Evolutionary conservation across 2,329 filamentous ascomycete genomes (phyloP).

Genomic region (Sporothrix inflata): DNA sequence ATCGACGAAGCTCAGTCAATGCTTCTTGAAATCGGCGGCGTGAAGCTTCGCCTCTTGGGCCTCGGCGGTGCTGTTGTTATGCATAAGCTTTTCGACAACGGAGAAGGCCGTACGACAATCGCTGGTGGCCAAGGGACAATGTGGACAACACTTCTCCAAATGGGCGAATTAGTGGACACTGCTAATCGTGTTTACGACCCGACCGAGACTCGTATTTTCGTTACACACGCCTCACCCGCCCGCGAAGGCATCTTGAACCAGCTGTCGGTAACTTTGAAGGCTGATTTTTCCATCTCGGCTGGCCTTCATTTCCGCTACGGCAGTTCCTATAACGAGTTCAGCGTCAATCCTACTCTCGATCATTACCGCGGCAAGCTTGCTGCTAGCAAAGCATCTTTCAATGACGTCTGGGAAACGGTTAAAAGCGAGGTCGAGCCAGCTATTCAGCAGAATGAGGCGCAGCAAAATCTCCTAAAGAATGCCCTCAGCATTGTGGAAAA

Average conservation of each 20-base stretch:
- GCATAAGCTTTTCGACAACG: slow-evolving; percentile 99
- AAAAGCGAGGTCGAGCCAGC: slow-evolving; percentile 94
- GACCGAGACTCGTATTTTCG: slow-evolving; percentile 93
- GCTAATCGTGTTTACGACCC: slow-evolving; percentile 98
- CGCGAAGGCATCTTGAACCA: slow-evolving; percentile 97
- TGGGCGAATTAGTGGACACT: slow-evolving; percentile 97
- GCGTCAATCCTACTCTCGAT: slow-evolving; percentile 95
- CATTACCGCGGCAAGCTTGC: slow-evolving; percentile 98
- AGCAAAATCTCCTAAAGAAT: slow-evolving; percentile 88
- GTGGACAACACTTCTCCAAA: slow-evolving; percentile 98
- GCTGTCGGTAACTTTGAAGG: slow-evolving; percentile 94
- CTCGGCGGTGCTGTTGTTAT: slow-evolving; percentile 96
- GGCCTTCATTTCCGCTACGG: slow-evolving; percentile 98
- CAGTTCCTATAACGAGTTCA: slow-evolving; percentile 99
- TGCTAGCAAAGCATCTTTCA: slow-evolving; percentile 97
- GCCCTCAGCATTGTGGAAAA: slow-evolving; percentile 94
- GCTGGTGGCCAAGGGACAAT: slow-evolving; percentile 98
- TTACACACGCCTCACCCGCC: slow-evolving; percentile 95
- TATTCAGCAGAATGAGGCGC: slow-evolving; percentile 89
- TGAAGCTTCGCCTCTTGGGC: slow-evolving; percentile 92
- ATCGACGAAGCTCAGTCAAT: slow-evolving; percentile 98
- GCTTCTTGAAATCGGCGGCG: slow-evolving; percentile 89
- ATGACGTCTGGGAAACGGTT: slow-evolving; percentile 99
- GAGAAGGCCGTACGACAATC: slow-evolving; percentile 96
- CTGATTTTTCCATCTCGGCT: slow-evolving; percentile 96